Evolutionary conservation across 2,329 filamentous ascomycete species (phyloP).

Genomic region (Colletotrichum eleusines): DNA sequence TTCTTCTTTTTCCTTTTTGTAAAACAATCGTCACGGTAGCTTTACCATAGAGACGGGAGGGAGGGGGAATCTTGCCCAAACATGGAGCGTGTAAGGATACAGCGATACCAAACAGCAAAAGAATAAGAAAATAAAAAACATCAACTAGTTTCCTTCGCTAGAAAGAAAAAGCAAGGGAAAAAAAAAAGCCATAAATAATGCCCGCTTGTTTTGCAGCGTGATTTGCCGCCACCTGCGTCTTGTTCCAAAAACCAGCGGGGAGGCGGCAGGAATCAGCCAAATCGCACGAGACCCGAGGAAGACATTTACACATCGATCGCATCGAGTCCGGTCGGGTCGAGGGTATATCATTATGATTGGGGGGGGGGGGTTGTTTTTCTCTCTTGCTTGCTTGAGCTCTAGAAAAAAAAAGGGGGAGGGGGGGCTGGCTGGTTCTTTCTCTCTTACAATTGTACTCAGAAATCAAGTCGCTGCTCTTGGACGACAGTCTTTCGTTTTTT

Average conservation of each 20-base stretch:
- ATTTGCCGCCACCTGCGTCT: no score
- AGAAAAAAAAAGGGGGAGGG: background rate
- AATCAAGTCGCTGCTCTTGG: background rate
- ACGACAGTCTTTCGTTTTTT: background rate
- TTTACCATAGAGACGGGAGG: background rate
- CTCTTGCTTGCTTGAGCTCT: background rate
- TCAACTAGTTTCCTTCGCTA: no score
- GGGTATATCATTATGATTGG: constrained; percentile 18
- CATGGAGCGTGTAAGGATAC: constrained; percentile 3
- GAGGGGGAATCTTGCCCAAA: background rate
- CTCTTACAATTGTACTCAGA: constrained; percentile 2
- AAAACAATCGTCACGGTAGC: constrained; percentile 4
- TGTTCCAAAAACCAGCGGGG: no score
- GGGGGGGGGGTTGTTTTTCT: no score
- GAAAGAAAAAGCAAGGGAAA: no score
- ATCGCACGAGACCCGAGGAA: background rate
- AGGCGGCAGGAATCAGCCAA: no score
- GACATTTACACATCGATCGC: no score
- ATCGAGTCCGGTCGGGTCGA: background rate
- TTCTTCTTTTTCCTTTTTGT: constrained; percentile 1
- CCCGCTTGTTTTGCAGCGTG: no score
- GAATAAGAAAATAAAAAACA: no score
- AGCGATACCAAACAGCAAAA: background rate
- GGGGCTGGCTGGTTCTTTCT: background rate
- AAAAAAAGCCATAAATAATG: no score